Conservation (phyloP, 345 rosid species). For the Euphorbia lathyris region DNA sequence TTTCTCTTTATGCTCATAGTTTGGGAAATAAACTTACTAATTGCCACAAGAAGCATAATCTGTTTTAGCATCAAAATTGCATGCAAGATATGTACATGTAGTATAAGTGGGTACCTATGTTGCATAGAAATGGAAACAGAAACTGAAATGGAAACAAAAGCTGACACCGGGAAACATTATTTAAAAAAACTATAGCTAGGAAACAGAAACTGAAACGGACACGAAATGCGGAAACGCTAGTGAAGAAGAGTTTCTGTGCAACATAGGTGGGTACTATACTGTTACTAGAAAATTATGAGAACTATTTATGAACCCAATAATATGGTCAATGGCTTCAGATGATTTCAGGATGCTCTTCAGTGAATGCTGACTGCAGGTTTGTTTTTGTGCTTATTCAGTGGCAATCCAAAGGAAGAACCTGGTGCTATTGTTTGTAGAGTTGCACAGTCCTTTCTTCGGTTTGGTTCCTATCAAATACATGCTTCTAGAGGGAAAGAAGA, state of each 20-base stretch:
- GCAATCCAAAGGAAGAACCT: conserved; percentile 93
- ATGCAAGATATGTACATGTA: too few relatives aligned
- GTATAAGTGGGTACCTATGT: not conserved
- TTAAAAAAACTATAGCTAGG: too few relatives aligned
- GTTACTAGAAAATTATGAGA: not conserved
- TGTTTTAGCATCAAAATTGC: not conserved
- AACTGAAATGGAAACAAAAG: too few relatives aligned
- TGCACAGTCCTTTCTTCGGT: conserved; percentile 78
- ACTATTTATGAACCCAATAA: not conserved
- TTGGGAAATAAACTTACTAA: not conserved
- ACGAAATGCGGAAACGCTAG: too few relatives aligned
- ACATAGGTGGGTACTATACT: not conserved
- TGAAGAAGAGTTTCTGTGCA: too few relatives aligned
- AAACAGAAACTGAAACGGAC: too few relatives aligned
- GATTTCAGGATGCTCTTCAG: not conserved
- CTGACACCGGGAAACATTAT: too few relatives aligned
- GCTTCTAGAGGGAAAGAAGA: conserved; percentile 93
- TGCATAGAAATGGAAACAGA: too few relatives aligned
- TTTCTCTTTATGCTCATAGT: not conserved
- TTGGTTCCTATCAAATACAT: conserved; percentile 91
- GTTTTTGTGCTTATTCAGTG: conserved; percentile 48
- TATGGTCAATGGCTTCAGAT: conserved; percentile 4
- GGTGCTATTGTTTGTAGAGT: conserved; percentile 97
- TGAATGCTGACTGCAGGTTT: conserved; percentile 4
- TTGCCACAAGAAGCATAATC: not conserved